Evolutionary conservation across 116 monocot genomes (phyloP).

Genomic region (Iris pallida): DNA sequence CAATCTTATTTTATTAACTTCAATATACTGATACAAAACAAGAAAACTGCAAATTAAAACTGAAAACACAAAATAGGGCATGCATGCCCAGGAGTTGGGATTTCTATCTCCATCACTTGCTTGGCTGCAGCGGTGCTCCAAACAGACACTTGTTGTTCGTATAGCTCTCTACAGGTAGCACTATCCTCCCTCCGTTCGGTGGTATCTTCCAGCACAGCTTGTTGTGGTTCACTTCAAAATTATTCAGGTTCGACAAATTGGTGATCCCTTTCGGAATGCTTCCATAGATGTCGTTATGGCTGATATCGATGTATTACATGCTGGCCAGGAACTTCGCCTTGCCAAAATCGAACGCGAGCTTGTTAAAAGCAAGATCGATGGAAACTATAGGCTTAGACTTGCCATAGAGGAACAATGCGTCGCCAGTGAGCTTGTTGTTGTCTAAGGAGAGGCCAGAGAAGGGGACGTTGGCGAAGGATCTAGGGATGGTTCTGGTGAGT

Average conservation of each 20-base stretch:
- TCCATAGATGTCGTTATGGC: conserved; percentile 62
- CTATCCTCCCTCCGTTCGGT: conserved; percentile 23
- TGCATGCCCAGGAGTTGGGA: too few species aligned
- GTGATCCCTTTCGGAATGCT: conserved; percentile 59
- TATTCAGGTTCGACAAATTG: conserved; percentile 50
- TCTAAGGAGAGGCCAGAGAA: conserved; percentile 48
- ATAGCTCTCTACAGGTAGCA: too few species aligned
- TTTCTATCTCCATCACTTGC: too few species aligned
- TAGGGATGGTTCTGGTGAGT: conserved; percentile 54
- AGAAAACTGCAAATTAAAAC: too few species aligned
- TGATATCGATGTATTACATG: conserved; percentile 58
- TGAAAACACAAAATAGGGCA: too few species aligned
- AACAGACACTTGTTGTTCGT: too few species aligned
- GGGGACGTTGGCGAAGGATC: conserved; percentile 25
- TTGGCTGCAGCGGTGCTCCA: too few species aligned
- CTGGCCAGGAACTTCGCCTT: conserved; percentile 7
- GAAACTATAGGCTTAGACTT: conserved; percentile 61
- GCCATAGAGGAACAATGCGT: conserved; percentile 25
- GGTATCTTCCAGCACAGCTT: conserved; percentile 59
- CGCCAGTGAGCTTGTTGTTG: conserved; percentile 58
- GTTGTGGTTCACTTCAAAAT: conserved; percentile 71
- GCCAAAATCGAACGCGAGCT: conserved; percentile 53
- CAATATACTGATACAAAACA: too few species aligned
- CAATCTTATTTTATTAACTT: too few species aligned
- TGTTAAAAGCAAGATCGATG: conserved; percentile 46